Conservation (phyloP, 257 asterid species). For the Solanum verrucosum region DNA sequence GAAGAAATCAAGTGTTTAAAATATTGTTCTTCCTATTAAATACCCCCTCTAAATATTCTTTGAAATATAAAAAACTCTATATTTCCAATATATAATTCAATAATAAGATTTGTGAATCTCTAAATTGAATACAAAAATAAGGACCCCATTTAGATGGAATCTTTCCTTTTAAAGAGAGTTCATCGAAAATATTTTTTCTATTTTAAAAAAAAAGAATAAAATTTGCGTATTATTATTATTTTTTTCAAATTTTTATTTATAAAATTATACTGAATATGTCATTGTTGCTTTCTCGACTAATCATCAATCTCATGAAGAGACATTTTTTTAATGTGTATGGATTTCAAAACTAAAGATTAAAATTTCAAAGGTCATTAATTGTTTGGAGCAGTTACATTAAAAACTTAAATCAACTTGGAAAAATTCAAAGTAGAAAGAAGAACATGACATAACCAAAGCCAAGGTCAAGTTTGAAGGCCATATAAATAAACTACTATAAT, state of each 20-base stretch:
- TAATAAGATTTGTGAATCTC: neutral
- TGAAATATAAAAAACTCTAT: neutral
- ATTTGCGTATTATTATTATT: neutral
- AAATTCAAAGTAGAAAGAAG: neutral
- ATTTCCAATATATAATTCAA: neutral
- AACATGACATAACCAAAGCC: neutral
- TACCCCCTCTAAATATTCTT: neutral
- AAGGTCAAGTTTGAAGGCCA: neutral
- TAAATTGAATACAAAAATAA: neutral
- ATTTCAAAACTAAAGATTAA: neutral
- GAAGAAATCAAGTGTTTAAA: neutral
- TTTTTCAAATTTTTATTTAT: neutral
- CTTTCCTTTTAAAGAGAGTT: neutral
- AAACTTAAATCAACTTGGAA: neutral
- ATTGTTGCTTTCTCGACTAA: neutral
- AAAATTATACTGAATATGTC: neutral
- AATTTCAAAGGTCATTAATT: neutral
- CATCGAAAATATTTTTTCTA: neutral
- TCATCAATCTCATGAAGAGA: neutral
- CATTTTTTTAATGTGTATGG: neutral
- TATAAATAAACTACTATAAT: neutral
- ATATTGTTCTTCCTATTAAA: neutral
- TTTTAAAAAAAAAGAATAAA: rapidly evolving
- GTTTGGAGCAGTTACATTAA: neutral
- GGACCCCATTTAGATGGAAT: neutral